These are phyloP conservation scores for Umbelopsis sp. DNA, from an alignment of 192 early-diverging fungal species.

Conservation along the genomic window DNA sequence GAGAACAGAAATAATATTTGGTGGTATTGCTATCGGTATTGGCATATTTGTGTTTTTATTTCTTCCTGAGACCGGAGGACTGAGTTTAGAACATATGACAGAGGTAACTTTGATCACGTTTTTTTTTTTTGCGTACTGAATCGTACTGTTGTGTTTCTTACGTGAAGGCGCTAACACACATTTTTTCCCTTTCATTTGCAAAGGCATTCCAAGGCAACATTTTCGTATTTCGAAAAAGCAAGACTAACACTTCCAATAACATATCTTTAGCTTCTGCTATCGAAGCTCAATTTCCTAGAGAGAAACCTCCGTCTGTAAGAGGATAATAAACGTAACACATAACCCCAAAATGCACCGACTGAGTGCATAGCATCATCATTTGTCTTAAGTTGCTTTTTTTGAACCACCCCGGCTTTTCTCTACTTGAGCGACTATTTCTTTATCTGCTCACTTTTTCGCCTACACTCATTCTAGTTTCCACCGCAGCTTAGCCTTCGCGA, in stretches of 20 bases:
- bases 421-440: neutral
- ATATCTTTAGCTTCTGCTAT: constrained; percentile 1
- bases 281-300: constrained; percentile 15
- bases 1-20: constrained; percentile 69
- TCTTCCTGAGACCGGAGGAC: constrained; percentile 80
- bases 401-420: neutral
- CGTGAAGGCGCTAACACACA: neutral
- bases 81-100: constrained; percentile 85
- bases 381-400: neutral
- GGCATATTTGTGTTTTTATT: constrained; percentile 63
- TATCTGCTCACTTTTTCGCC: neutral
- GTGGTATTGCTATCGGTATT: constrained; percentile 52
- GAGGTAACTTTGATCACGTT: constrained; percentile 44
- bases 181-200: neutral
- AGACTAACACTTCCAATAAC: neutral
- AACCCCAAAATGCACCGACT: constrained; percentile 1
- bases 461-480: neutral
- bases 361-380: neutral
- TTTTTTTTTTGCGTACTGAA: neutral
- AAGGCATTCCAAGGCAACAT: constrained; percentile 7
- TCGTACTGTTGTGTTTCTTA: neutral
- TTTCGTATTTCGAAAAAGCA: neutral
- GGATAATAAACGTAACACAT: neutral
- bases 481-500: neutral
- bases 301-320: neutral